A percentile compares a stretch with the other conserved stretches of the same genome.
Conservation (phyloP, 148 eudicot genomes). For the Arctostaphylos glauca region DNA sequence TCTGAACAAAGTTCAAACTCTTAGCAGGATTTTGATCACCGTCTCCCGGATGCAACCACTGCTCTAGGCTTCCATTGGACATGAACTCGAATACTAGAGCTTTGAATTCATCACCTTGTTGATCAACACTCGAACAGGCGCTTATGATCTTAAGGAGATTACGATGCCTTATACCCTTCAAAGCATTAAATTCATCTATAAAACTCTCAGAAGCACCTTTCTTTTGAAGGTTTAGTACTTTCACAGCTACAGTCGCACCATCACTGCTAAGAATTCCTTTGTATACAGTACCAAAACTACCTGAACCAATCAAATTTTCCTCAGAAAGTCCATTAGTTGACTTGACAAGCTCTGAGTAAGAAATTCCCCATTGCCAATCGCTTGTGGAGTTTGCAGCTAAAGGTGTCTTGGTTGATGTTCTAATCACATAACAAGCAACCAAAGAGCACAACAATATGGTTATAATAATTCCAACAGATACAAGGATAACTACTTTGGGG, state of each 20-base stretch:
- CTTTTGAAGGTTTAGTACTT: constrained; percentile 27
- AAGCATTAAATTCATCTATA: constrained; percentile 14
- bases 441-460: neutral
- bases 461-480: neutral
- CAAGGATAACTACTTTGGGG: neutral
- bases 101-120: constrained; percentile 18
- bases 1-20: neutral
- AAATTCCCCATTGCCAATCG: constrained; percentile 9
- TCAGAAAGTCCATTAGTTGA: constrained; percentile 28
- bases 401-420: neutral
- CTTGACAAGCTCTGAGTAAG: constrained; percentile 22
- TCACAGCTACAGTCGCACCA: constrained; percentile 20
- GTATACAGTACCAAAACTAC: constrained; percentile 31
- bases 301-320: constrained; percentile 25
- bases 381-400: neutral
- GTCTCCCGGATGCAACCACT: constrained; percentile 19
- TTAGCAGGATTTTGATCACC: neutral
- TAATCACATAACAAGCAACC: neutral
- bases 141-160: constrained; percentile 17
- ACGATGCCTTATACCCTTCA: constrained; percentile 15
- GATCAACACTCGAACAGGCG: constrained; percentile 19
- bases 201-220: constrained; percentile 28
- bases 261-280: constrained; percentile 17
- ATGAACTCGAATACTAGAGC: constrained; percentile 19
- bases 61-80: constrained; percentile 20